These are phyloP conservation scores for Leucocoprinus sp. DNA, from an alignment of 768 basidiomycete genomes.

Conservation along the genomic window DNA sequence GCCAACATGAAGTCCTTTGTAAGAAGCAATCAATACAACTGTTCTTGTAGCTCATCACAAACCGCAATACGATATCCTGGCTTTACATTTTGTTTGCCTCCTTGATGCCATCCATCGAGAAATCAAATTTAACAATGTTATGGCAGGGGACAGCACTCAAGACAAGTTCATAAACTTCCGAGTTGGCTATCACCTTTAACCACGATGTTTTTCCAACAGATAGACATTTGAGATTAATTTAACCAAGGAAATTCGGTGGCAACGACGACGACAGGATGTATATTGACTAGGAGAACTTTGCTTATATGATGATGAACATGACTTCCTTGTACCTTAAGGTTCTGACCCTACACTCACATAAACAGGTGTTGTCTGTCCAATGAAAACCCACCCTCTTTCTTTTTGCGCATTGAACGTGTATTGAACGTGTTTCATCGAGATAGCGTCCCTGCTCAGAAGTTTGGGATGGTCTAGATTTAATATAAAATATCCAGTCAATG, in stretches of 20 bases:
- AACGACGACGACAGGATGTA: background rate
- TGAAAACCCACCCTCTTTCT: background rate
- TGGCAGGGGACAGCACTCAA: constrained; percentile 7
- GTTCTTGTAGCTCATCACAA: background rate
- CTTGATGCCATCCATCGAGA: constrained; percentile 12
- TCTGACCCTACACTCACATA: background rate
- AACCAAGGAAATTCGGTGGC: background rate
- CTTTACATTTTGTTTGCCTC: constrained; percentile 6
- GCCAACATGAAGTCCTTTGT: too few relatives aligned
- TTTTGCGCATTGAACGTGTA: too few relatives aligned
- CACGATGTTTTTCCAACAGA: background rate
- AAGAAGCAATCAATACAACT: too few relatives aligned
- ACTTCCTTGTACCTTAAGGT: background rate
- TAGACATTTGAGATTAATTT: background rate
- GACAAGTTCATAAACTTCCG: constrained; percentile 10
- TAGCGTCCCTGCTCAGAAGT: too few relatives aligned
- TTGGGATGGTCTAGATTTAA: too few relatives aligned
- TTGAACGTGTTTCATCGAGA: too few relatives aligned
- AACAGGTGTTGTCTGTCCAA: background rate
- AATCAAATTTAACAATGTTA: constrained; percentile 10
- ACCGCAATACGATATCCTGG: background rate
- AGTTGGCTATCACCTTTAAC: constrained; percentile 2
- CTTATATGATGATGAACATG: background rate
- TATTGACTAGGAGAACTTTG: background rate
- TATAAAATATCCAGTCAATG: too few relatives aligned